Evolutionary conservation across 495 filamentous ascomycete genomes (phyloP).

Genomic region (Penicillium maclennaniae): DNA sequence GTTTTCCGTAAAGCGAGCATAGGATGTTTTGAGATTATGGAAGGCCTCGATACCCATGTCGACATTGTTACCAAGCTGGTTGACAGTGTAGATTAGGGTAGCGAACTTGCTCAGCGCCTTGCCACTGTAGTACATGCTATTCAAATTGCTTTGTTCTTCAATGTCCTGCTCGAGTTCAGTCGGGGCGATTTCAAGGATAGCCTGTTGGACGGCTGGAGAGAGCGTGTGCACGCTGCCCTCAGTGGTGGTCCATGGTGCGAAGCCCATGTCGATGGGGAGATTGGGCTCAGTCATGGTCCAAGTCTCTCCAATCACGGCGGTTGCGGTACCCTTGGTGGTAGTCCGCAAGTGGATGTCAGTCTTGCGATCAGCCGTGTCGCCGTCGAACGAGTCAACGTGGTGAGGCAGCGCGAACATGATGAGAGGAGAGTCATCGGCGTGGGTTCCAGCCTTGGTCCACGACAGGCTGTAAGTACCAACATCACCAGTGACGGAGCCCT

Average conservation of each 20-base stretch:
- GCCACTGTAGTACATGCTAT: slow-evolving; percentile 94
- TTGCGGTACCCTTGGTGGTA: slow-evolving; percentile 80
- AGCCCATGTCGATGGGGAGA: slow-evolving; percentile 70
- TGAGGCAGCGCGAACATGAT: slow-evolving; percentile 91
- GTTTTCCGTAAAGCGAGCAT: slow-evolving; percentile 73
- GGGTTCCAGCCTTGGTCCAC: slow-evolving; percentile 65
- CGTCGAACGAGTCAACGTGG: slow-evolving; percentile 71
- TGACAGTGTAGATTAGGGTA: slow-evolving; percentile 61
- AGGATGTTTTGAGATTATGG: slow-evolving; percentile 66
- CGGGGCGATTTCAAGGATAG: slow-evolving; percentile 54
- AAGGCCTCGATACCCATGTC: slow-evolving; percentile 59
- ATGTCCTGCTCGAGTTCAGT: slow-evolving; percentile 74
- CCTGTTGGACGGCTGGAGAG: slow-evolving; percentile 45
- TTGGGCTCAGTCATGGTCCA: slow-evolving; percentile 75
- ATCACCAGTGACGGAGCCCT: slow-evolving; percentile 54
- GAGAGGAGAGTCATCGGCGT: slow-evolving; percentile 41
- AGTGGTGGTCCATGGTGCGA: slow-evolving; percentile 67
- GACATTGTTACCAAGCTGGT: slow-evolving; percentile 60
- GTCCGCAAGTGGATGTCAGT: slow-evolving; percentile 66
- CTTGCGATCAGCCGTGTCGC: slow-evolving; percentile 47
- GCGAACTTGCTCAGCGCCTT: slow-evolving; percentile 93
- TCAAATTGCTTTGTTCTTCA: slow-evolving; percentile 61
- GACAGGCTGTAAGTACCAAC: slow-evolving; percentile 67
- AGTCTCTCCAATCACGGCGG: slow-evolving; percentile 65
- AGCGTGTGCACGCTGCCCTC: slow-evolving; percentile 49